Conservation (phyloP, 225 moss, liverwort and hornwort species). For the Pseudisothecium myosuroides region DNA sequence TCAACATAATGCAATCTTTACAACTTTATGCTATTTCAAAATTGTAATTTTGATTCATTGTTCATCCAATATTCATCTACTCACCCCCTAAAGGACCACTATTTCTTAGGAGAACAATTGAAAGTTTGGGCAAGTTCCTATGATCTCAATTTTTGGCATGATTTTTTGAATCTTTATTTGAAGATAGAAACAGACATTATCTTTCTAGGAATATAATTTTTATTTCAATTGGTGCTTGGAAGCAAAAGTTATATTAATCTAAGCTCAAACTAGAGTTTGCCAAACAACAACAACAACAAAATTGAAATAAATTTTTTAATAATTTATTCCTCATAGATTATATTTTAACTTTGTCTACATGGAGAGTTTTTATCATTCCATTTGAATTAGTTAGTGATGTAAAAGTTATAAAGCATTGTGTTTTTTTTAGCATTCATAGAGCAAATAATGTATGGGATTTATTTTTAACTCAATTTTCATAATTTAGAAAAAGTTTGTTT, state of each 20-base stretch:
- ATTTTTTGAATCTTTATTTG: background rate
- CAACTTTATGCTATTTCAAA: background rate
- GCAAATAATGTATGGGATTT: no score
- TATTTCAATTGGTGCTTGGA: fast-evolving
- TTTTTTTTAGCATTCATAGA: fast-evolving
- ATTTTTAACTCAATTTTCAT: background rate
- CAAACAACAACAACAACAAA: background rate
- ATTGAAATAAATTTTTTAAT: no score
- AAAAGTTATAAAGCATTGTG: no score
- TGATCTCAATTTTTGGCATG: background rate
- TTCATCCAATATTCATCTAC: background rate
- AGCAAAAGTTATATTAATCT: background rate
- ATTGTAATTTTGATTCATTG: fast-evolving
- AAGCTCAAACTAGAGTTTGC: background rate
- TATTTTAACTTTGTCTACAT: background rate
- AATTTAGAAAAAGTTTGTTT: background rate
- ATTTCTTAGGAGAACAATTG: fast-evolving
- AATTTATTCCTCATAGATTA: background rate
- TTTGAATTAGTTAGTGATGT: background rate
- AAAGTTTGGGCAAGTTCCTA: fast-evolving
- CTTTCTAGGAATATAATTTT: fast-evolving
- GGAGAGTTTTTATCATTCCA: background rate
- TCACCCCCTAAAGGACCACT: no score
- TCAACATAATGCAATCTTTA: no score
- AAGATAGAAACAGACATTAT: background rate